A percentile compares a stretch with the other conserved stretches of the same genome.
These are phyloP conservation scores for Aspergillus indologenus DNA, from an alignment of 495 filamentous ascomycete genomes.

Conservation along the genomic window DNA sequence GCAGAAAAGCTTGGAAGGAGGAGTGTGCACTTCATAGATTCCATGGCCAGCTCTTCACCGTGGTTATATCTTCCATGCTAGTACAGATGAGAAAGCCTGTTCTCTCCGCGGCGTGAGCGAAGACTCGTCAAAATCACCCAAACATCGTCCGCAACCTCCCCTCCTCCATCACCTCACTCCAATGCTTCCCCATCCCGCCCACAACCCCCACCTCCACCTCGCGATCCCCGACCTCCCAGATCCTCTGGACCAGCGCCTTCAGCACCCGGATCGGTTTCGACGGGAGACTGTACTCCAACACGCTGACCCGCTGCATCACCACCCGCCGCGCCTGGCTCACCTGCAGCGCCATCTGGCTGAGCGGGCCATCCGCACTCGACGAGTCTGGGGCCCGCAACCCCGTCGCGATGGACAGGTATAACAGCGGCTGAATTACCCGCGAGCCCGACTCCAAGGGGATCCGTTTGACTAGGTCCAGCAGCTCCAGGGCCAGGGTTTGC, in stretches of 20 bases:
- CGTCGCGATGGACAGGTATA: constrained; percentile 2
- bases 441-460: constrained; percentile 1
- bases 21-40: too few relatives aligned
- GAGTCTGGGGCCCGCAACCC: background rate
- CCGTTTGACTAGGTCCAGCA: background rate
- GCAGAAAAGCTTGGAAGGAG: too few relatives aligned
- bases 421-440: background rate
- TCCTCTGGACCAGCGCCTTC: constrained; percentile 1
- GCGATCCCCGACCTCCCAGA: constrained; percentile 1
- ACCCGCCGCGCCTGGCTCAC: background rate
- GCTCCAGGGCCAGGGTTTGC: background rate
- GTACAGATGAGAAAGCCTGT: too few relatives aligned
- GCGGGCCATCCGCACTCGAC: too few relatives aligned
- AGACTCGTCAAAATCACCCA: background rate
- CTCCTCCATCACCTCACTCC: constrained; percentile 13
- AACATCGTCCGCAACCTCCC: background rate
- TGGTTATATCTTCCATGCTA: too few relatives aligned
- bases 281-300: constrained; percentile 3
- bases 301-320: constrained; percentile 2
- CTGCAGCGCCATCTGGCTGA: background rate
- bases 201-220: background rate
- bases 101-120: too few relatives aligned
- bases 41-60: too few relatives aligned
- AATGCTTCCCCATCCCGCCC: background rate
- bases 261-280: constrained; percentile 1